Evolutionary conservation across 1,284 basidiomycete genomes (phyloP), one percentile per base, ranked within the genome.

Genomic region (Fomitiporia mediterranea): DNA sequence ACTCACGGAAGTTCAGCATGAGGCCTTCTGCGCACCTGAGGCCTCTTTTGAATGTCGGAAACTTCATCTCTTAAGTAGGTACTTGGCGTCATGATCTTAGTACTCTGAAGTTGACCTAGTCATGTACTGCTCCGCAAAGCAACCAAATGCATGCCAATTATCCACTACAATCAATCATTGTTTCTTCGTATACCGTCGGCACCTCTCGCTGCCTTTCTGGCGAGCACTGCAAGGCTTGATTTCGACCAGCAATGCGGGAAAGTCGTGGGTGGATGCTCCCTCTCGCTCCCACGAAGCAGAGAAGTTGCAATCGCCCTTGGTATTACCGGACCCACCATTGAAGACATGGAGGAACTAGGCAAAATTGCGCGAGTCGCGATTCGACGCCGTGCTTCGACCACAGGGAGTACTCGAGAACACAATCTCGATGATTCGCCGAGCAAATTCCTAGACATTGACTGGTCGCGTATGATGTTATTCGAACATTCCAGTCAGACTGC

Each of bases 401-500:
- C 11, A 21, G 32, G 30, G n/a, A 4, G 21, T 42, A 32, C 17
- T 13, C 39, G 7, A 34, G 32, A 6, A 6, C 32, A 34, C 13
- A 13, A 34, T 34, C 6, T 34, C 13, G 32, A 13, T 13, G 13
- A 6, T 13, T 34, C 7, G 55, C 52, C 30, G 38, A 58, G 4
- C 46, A 60, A 15, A n/a, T 25, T 28, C 28, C 70, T 74, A 51
- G 78, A 79, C 60, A 61, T 61, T 50, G 76, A 77, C 53, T 79
- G 77, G 77, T 70, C 66, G 60, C 73, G 75, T 37, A 57, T 74
- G 21, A 73, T 73, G 2, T 67, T 67, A 5, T 79, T 76, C 48
- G 63, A 71, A 53, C 68, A 75, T 51, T 66, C 68, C 70, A 67
- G 61, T 32, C 27, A 8, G 34, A 17, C 30, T 28, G 17, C 17